A percentile compares a stretch with the other conserved stretches of the same genome.
These are phyloP conservation scores for Leucogyrophana mollusca DNA, from an alignment of 768 basidiomycete genomes.

Conservation along the genomic window DNA sequence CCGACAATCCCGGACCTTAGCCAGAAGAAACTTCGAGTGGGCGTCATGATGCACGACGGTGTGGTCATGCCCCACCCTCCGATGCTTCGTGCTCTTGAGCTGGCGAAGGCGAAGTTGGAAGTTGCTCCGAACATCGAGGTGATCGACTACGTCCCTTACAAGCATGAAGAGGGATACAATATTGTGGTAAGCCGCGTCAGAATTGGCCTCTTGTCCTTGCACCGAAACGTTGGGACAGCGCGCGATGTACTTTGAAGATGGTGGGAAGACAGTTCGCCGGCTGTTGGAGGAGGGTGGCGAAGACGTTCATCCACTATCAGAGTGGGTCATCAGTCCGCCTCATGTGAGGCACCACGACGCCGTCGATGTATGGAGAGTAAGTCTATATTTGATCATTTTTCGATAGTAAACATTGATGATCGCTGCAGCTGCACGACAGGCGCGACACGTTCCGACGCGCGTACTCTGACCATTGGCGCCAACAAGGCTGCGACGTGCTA, in stretches of 20 bases:
- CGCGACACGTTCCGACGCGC: slow-evolving; percentile 33
- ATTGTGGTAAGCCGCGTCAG: slow-evolving; percentile 32
- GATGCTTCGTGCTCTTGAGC: slow-evolving; percentile 36
- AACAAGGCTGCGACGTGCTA: slow-evolving; percentile 35
- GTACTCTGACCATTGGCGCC: slow-evolving; percentile 33
- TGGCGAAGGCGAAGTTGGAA: slow-evolving; percentile 33
- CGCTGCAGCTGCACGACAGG: slow-evolving; percentile 22
- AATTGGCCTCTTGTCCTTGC: too few species aligned
- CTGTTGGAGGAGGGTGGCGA: slow-evolving; percentile 31
- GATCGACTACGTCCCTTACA: slow-evolving; percentile 33
- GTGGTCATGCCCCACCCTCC: slow-evolving; percentile 42
- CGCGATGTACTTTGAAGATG: slow-evolving; percentile 38
- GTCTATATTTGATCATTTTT: too few species aligned
- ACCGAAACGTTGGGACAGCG: slow-evolving; percentile 18
- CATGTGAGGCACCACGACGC: slow-evolving; percentile 22
- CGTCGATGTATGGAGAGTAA: slow-evolving; percentile 29
- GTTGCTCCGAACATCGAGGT: slow-evolving; percentile 33
- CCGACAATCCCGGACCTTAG: slow-evolving; percentile 20
- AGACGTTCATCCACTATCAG: slow-evolving; percentile 31
- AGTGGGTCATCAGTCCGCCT: slow-evolving; percentile 34
- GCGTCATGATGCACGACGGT: slow-evolving; percentile 37
- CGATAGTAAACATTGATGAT: too few species aligned
- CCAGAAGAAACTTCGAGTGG: slow-evolving; percentile 25
- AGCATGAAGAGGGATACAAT: slow-evolving; percentile 32
- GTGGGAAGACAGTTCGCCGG: slow-evolving; percentile 26